These are phyloP conservation scores for Pseudonitzschia delicatissima DNA, from an alignment of 108 stramenopile genomes.

Conservation along the genomic window DNA sequence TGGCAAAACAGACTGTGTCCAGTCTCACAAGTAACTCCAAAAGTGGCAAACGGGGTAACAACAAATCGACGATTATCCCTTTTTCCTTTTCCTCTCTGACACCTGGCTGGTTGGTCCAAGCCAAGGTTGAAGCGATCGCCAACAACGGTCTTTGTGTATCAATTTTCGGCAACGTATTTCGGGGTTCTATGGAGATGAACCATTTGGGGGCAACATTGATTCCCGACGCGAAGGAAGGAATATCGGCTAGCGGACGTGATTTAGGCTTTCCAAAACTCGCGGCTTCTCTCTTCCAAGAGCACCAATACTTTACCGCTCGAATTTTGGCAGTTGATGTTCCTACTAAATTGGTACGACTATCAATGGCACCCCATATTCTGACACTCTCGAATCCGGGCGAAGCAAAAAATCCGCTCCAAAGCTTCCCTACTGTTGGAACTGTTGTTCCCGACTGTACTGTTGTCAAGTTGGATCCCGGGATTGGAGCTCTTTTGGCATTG, in stretches of 20 bases:
- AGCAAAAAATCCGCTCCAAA: not conserved
- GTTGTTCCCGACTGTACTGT: constrained; percentile 68
- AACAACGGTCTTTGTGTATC: constrained; percentile 80
- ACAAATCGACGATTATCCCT: constrained; percentile 14
- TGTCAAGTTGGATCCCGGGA: constrained; percentile 75
- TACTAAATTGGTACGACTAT: constrained; percentile 77
- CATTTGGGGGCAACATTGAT: constrained; percentile 60
- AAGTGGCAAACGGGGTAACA: constrained; percentile 8
- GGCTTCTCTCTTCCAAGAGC: constrained; percentile 24
- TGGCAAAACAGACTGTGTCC: constrained; percentile 26
- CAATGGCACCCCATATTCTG: constrained; percentile 67
- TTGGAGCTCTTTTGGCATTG: constrained; percentile 77
- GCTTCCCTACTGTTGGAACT: constrained; percentile 45
- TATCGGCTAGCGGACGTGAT: not conserved
- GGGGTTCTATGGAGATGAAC: constrained; percentile 67
- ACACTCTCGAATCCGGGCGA: constrained; percentile 16
- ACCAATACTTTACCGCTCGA: constrained; percentile 62
- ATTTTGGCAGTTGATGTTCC: constrained; percentile 74
- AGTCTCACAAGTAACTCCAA: constrained; percentile 14
- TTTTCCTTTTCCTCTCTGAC: constrained; percentile 43
- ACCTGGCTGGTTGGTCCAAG: constrained; percentile 69
- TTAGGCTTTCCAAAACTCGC: constrained; percentile 28
- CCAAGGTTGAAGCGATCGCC: constrained; percentile 64
- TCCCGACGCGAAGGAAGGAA: constrained; percentile 10
- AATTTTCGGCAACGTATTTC: constrained; percentile 68